Evolutionary conservation across 2,329 filamentous ascomycete genomes (phyloP), one percentile per base, ranked within the genome.

Genomic region (Paraphaeosphaeria sporulosa): DNA sequence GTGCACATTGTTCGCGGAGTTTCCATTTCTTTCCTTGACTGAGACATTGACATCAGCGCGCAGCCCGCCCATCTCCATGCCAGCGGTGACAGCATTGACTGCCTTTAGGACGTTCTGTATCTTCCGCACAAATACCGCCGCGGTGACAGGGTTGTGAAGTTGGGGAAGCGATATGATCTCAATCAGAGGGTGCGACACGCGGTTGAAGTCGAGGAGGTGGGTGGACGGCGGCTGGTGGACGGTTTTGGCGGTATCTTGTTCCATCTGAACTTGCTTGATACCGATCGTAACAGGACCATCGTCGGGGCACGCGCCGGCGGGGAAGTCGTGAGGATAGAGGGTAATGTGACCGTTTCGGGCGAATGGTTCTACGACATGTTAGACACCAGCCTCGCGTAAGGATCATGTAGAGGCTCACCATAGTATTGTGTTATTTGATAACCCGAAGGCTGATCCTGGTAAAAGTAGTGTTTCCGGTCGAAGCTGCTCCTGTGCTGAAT

Each of bases 391-490:
- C 19, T 21, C 30, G 12, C 43, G 9, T n/a, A 27, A 23, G 17
- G 12, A 34, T 2, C 9, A 19, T 19, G n/a, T 8, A 4, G 13
- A 44, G 43, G 47, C 62, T 25, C 72, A 82, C 84, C 83, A 76
- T 98, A 97, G 80, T 94, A 98, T 75, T 99, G 95, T 1, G 95
- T 99, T 64, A 99, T 96, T 78, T 99, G 95, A 78, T 99, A 99
- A 0, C 95, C 95, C 0, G 92, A 87, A 0, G 95, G 95, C 78
- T 99, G 95, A 77, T 99, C 95, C 87, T 95, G 96, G 82, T 97
- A 97, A 79, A 99, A 98, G 79, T 99, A 99, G 78, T 99, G 95
- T 77, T 99, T 99, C 64, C 95, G 86, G 78, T 99, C 95, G 80
- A 97, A 99, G 56, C 87, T 87, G 77, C 93, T 97, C 68, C 87